Conservation (phyloP, 345 rosid genomes). For the Populus ilicifolia region DNA sequence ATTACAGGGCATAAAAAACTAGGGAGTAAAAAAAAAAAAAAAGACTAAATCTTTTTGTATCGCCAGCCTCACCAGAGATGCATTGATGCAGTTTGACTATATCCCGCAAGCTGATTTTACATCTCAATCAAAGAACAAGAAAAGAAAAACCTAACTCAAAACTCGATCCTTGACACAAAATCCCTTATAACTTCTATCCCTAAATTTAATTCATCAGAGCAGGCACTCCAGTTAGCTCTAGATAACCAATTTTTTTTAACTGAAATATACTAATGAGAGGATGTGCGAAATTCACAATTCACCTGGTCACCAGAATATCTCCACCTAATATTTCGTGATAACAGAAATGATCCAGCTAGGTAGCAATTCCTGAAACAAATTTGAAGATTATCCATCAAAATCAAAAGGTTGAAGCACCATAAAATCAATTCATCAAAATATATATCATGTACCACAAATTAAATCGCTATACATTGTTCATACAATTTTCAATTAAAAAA, state of each 20-base stretch:
- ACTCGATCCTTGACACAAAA: slow-evolving; percentile 61
- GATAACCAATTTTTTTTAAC: slow-evolving; percentile 45
- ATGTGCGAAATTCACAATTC: slow-evolving; percentile 43
- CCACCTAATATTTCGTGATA: slow-evolving; percentile 36
- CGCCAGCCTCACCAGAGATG: slow-evolving; percentile 68
- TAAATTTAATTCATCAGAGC: slow-evolving; percentile 47
- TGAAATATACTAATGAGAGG: slow-evolving; percentile 34
- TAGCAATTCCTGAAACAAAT: slow-evolving; percentile 55
- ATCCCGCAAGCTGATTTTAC: slow-evolving; percentile 67
- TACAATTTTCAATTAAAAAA: not conserved
- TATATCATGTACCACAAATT: too few relatives aligned
- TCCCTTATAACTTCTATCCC: slow-evolving; percentile 45
- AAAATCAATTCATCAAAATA: not conserved
- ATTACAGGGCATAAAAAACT: slow-evolving; percentile 32
- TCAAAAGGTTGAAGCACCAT: not conserved
- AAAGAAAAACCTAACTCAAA: slow-evolving; percentile 41
- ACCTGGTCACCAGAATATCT: slow-evolving; percentile 47
- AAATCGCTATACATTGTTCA: too few relatives aligned
- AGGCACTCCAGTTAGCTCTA: slow-evolving; percentile 63
- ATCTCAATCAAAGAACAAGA: slow-evolving; percentile 57
- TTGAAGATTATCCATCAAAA: not conserved
- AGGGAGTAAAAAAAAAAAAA: slow-evolving; percentile 10
- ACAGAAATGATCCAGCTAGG: slow-evolving; percentile 42
- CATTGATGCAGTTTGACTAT: slow-evolving; percentile 59
- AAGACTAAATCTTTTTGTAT: slow-evolving; percentile 41